Conservation (phyloP, 169 alveolate genomes). For the Cryptosporidium ubiquitum region DNA sequence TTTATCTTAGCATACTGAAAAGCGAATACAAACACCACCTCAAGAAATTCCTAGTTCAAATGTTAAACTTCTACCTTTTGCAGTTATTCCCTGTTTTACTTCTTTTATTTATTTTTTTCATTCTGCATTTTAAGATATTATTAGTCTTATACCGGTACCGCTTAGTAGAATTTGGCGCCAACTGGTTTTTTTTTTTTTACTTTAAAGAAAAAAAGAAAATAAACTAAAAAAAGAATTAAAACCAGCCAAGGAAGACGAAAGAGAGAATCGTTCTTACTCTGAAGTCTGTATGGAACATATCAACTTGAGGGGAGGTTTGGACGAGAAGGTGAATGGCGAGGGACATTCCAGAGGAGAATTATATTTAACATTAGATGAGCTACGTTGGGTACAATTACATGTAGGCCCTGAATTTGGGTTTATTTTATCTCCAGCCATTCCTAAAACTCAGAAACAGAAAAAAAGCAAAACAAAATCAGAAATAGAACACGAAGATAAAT, state of each 20-base stretch:
- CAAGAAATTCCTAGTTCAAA: too few relatives aligned
- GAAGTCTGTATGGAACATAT: constrained; percentile 8
- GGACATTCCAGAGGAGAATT: constrained; percentile 51
- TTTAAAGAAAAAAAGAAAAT: neutral
- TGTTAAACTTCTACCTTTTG: too few relatives aligned
- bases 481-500: neutral
- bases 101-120: too few relatives aligned
- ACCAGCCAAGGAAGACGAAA: neutral
- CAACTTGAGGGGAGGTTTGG: constrained; percentile 2
- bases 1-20: neutral
- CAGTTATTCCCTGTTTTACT: neutral
- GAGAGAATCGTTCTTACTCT: neutral
- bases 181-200: neutral
- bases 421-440: constrained; percentile 23
- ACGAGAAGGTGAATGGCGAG: constrained; percentile 28
- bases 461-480: constrained; percentile 24
- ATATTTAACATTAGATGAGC: constrained; percentile 40
- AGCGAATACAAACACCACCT: neutral
- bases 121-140: neutral
- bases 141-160: neutral
- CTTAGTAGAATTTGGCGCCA: neutral
- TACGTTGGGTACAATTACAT: constrained; percentile 54
- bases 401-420: constrained; percentile 65
- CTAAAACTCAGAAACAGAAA: constrained; percentile 10
- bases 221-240: neutral